A percentile compares a stretch with the other conserved stretches of the same genome.
phyloP scores from a whole-genome alignment of 495 filamentous ascomycete genomes.

The Aspergillus conjunctus region DNA sequence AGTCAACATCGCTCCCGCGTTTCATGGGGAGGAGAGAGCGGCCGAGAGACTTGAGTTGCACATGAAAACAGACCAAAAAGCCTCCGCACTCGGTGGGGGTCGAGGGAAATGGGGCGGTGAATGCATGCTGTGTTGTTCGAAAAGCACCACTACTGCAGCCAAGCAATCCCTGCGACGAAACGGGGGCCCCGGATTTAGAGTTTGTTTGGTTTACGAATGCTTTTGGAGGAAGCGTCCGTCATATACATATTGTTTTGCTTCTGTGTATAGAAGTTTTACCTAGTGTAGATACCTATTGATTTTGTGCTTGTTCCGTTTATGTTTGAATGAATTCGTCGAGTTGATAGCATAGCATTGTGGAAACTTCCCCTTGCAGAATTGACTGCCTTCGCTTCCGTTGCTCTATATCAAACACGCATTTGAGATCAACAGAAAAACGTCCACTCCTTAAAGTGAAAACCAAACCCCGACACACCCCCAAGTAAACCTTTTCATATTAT shows the following conservation, averaged over 20 bases:
- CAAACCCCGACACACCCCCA: no score
- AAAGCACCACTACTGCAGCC: background rate
- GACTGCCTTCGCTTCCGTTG: no score
- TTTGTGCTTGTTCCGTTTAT: background rate
- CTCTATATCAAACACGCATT: no score
- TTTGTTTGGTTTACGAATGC: background rate
- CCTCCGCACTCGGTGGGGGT: background rate
- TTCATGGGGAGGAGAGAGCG: slow-evolving; percentile 38
- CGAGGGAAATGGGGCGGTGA: background rate
- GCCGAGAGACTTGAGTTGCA: slow-evolving; percentile 23
- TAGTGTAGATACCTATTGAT: slow-evolving; percentile 18
- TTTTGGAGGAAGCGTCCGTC: background rate
- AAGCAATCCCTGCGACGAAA: background rate
- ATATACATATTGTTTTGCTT: slow-evolving; percentile 17
- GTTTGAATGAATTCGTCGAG: background rate
- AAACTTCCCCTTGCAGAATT: no score
- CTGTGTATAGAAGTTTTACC: slow-evolving; percentile 14
- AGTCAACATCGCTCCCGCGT: slow-evolving; percentile 18
- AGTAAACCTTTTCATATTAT: no score
- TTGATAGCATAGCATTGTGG: no score
- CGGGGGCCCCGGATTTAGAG: background rate
- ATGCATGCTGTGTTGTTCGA: background rate
- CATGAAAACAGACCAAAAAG: background rate
- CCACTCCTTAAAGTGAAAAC: no score
- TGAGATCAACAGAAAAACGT: no score